A percentile compares a stretch with the other conserved stretches of the same genome.
Conservation (phyloP, 2,329 filamentous ascomycete species). For the Chaetomiaceae sp. region DNA sequence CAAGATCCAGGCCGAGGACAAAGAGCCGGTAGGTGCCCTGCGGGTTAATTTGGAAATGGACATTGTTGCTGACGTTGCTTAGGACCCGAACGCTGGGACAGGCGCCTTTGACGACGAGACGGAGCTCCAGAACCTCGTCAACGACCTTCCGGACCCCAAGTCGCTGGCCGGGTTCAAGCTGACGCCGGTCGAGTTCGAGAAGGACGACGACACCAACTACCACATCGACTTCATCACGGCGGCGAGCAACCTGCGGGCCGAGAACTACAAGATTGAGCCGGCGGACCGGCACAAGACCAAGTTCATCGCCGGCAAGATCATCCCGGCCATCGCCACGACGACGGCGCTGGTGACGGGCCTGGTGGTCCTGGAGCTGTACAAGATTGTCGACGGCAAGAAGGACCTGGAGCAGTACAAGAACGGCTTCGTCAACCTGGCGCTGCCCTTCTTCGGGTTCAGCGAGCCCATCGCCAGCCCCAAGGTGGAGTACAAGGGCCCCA, state of each 20-base stretch:
- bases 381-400: conserved; percentile 92
- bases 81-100: conserved; percentile 74
- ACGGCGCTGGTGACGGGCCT: conserved; percentile 93
- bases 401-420: conserved; percentile 99
- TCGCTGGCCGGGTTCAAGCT: conserved; percentile 84
- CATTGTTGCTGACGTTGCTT: conserved; percentile 22
- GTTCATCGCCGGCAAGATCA: conserved; percentile 99
- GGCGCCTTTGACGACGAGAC: conserved; percentile 64
- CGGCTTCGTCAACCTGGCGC: conserved; percentile 90
- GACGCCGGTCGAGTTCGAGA: conserved; percentile 88
- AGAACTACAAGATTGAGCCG: conserved; percentile 94
- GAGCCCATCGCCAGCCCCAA: conserved; percentile 94
- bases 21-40: conserved; percentile 66
- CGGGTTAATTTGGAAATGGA: not conserved
- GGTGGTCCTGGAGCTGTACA: conserved; percentile 89
- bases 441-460: conserved; percentile 98
- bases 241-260: conserved; percentile 89
- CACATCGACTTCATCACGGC: conserved; percentile 99
- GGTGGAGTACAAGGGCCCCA: conserved; percentile 76
- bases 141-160: conserved; percentile 71
- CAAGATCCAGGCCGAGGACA: conserved; percentile 96
- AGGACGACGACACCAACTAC: conserved; percentile 95
- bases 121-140: conserved; percentile 69
- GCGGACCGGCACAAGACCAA: conserved; percentile 98
- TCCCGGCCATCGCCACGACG: conserved; percentile 95